A percentile compares a stretch with the other conserved stretches of the same genome.
Conservation (phyloP, 1,284 basidiomycete genomes). For the Tilletia caries region DNA sequence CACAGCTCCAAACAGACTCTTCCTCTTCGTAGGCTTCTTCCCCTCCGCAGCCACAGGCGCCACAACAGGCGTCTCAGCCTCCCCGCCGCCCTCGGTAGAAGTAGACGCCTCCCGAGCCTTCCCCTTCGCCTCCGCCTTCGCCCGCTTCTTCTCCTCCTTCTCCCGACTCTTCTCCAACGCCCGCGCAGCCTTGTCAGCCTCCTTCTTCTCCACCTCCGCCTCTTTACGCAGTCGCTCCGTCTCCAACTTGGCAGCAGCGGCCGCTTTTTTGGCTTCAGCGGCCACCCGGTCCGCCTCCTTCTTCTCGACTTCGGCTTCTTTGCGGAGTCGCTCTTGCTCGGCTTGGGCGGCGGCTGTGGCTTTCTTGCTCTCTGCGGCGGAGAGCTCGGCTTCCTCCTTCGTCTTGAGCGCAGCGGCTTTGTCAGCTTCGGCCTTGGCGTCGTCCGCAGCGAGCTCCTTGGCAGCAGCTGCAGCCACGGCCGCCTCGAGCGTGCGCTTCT, state of each 20-base stretch:
- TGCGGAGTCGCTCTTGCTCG: background rate
- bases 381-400: background rate
- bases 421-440: background rate
- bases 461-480: constrained; percentile 1
- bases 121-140: background rate
- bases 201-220: background rate
- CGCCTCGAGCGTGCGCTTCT: constrained; percentile 8
- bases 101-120: background rate
- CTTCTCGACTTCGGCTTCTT: background rate
- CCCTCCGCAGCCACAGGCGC: background rate
- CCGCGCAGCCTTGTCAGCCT: background rate
- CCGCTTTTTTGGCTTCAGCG: background rate
- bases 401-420: background rate
- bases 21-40: background rate
- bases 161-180: background rate
- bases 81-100: no score
- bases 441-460: background rate
- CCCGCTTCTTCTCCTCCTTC: background rate
- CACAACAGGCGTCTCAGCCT: background rate
- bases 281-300: background rate
- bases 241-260: constrained; percentile 3
- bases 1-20: background rate
- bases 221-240: background rate
- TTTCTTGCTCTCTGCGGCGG: constrained; percentile 12
- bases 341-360: background rate